phyloP scores from a whole-genome alignment of 2,329 filamentous ascomycete species.

The Helicocarpus griseus region DNA sequence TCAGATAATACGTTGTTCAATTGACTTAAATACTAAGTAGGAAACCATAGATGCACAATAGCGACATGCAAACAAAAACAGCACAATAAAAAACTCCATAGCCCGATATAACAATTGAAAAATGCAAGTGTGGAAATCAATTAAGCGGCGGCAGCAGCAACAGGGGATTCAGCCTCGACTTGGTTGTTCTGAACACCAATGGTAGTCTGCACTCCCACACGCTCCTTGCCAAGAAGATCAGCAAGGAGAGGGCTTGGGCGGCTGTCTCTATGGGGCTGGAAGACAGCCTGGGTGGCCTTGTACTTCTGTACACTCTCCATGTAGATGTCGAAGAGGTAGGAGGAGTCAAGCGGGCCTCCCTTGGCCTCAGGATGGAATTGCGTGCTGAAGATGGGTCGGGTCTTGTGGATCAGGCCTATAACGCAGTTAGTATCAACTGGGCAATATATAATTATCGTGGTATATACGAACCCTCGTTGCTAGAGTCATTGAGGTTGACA shows the following conservation, averaged over 20 bases:
- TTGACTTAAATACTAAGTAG: background rate
- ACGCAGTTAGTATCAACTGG: constrained; percentile 4
- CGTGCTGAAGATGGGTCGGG: constrained; percentile 92
- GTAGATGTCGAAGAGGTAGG: constrained; percentile 95
- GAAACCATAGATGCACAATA: background rate
- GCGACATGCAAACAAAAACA: background rate
- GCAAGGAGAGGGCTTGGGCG: constrained; percentile 79
- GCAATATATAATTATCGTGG: background rate
- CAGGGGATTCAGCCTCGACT: constrained; percentile 11
- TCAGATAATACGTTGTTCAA: background rate
- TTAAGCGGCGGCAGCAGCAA: constrained; percentile 17
- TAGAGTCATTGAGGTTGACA: constrained; percentile 93
- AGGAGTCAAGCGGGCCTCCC: constrained; percentile 89
- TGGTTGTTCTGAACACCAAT: constrained; percentile 40
- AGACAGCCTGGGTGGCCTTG: constrained; percentile 71
- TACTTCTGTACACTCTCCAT: constrained; percentile 79
- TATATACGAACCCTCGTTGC: constrained; percentile 66
- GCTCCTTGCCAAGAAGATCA: constrained; percentile 85
- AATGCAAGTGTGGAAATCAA: background rate
- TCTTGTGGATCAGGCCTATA: constrained; percentile 78
- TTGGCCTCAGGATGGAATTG: constrained; percentile 99
- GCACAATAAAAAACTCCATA: background rate
- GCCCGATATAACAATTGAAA: background rate
- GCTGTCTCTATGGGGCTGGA: constrained; percentile 66
- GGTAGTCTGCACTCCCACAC: constrained; percentile 75